phyloP scores from a whole-genome alignment of 768 basidiomycete genomes.

The Pisolithus microcarpus region DNA sequence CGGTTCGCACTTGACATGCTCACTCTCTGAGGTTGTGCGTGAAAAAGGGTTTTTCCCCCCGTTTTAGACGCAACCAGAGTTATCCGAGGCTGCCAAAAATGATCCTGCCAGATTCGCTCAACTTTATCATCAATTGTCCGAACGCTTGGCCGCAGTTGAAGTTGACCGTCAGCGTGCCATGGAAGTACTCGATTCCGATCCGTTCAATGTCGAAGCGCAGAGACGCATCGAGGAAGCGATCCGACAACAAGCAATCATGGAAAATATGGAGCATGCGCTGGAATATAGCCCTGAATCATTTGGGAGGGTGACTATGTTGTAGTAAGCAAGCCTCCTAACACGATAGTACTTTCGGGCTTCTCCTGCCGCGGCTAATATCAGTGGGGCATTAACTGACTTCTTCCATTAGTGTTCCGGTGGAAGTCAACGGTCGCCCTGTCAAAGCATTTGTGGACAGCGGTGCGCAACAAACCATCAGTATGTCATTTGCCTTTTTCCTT shows the following conservation, averaged over 20 bases:
- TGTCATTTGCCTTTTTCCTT: constrained; percentile 19
- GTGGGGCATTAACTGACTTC: neutral
- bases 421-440: constrained; percentile 84
- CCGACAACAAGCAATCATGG: constrained; percentile 77
- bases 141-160: constrained; percentile 48
- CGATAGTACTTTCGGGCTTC: neutral
- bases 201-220: constrained; percentile 90
- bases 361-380: neutral
- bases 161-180: constrained; percentile 54
- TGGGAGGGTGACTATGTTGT: constrained; percentile 94
- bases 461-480: constrained; percentile 95
- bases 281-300: constrained; percentile 93
- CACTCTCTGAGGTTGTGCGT: neutral
- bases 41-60: neutral
- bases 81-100: constrained; percentile 61
- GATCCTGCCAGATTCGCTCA: constrained; percentile 71
- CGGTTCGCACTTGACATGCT: constrained; percentile 36
- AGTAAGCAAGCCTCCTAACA: constrained; percentile 46
- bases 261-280: constrained; percentile 90
- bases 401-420: constrained; percentile 65
- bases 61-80: constrained; percentile 68
- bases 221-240: constrained; percentile 90
- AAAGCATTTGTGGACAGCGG: constrained; percentile 99
- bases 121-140: constrained; percentile 56
- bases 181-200: constrained; percentile 71